These are phyloP conservation scores for Lactifluus rugatus DNA, from an alignment of 768 basidiomycete genomes.

Conservation along the genomic window DNA sequence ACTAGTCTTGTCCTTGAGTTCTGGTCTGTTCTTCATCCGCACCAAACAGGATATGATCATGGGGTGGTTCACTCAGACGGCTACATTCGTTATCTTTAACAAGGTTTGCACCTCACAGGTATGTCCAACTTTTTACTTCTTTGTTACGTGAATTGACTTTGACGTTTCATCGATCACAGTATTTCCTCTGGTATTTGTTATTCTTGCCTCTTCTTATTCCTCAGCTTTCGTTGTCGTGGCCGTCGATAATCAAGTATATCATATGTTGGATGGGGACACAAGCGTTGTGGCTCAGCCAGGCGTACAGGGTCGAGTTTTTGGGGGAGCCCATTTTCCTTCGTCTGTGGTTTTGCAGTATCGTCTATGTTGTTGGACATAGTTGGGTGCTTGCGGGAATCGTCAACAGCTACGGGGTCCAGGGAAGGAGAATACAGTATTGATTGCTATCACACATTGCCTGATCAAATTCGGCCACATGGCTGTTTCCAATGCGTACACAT, in stretches of 20 bases:
- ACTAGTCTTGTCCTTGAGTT: conserved; percentile 55
- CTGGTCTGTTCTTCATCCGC: conserved; percentile 64
- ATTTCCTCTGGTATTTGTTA: conserved; percentile 94
- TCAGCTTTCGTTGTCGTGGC: conserved; percentile 41
- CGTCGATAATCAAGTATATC: conserved; percentile 33
- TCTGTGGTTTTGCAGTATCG: conserved; percentile 71
- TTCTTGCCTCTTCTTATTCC: conserved; percentile 79
- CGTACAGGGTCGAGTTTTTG: conserved; percentile 84
- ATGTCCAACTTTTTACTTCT: conserved; percentile 21
- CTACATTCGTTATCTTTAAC: conserved; percentile 89
- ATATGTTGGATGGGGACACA: conserved; percentile 70
- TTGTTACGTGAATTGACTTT: background rate
- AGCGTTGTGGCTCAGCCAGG: conserved; percentile 83
- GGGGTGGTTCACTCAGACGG: conserved; percentile 88
- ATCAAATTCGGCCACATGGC: background rate
- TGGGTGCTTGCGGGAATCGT: conserved; percentile 71
- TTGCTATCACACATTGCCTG: background rate
- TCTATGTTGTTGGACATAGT: conserved; percentile 66
- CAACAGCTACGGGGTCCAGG: conserved; percentile 30
- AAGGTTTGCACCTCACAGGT: conserved; percentile 98
- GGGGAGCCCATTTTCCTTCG: conserved; percentile 62
- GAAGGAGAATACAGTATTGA: background rate
- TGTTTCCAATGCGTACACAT: background rate
- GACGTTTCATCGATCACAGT: conserved; percentile 38
- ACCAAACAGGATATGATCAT: conserved; percentile 55